Evolutionary conservation across 345 rosid species (phyloP).

Genomic region (Barbarea vulgaris): DNA sequence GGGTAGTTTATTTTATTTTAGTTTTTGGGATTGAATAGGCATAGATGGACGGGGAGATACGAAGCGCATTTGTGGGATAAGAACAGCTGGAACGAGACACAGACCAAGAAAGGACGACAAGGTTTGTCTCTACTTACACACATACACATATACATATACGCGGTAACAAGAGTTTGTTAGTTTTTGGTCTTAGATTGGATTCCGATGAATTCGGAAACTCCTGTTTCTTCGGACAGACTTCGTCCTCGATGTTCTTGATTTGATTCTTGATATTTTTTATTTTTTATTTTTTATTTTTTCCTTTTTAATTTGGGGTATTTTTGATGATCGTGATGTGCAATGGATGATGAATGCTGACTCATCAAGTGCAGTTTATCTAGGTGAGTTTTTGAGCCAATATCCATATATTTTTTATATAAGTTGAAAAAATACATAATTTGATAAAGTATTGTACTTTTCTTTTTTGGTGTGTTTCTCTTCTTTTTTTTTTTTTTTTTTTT

Average conservation of each 20-base stretch:
- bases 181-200: slow-evolving; percentile 17
- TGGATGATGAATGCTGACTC: slow-evolving; percentile 46
- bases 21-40: slow-evolving; percentile 44
- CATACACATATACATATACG: slow-evolving; percentile 8
- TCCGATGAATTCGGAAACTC: slow-evolving; percentile 22
- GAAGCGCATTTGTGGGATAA: slow-evolving; percentile 93
- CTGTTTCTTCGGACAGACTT: slow-evolving; percentile 15
- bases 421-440: not conserved
- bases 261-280: not conserved
- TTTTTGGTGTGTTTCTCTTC: not conserved
- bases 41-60: slow-evolving; percentile 85
- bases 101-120: slow-evolving; percentile 84
- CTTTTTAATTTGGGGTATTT: slow-evolving; percentile 9
- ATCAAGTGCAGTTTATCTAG: slow-evolving; percentile 45
- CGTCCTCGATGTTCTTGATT: slow-evolving; percentile 24
- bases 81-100: slow-evolving; percentile 83
- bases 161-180: not conserved
- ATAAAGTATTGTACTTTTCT: slow-evolving; percentile 2
- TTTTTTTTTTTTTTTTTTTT: not conserved
- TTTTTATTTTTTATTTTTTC: not conserved
- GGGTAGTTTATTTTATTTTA: not conserved
- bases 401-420: not conserved
- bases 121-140: slow-evolving; percentile 42
- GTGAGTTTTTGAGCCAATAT: slow-evolving; percentile 32
- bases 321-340: slow-evolving; percentile 41